Evolutionary conservation across 805 yeast genomes (phyloP).

Genomic region (Candida methanosorbosa): DNA sequence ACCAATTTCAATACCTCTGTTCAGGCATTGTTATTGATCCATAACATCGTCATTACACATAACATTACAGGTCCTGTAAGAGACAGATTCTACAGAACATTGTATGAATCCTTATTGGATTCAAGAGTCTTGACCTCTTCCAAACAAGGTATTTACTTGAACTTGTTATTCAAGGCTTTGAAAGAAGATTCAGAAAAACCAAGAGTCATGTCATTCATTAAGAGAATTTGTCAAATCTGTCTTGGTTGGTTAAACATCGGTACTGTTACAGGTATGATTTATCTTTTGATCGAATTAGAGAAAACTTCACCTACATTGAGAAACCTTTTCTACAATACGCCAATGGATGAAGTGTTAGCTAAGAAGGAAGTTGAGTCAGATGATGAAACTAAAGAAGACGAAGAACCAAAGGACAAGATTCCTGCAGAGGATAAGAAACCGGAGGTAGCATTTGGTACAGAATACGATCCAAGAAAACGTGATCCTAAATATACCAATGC

Average conservation of each 20-base stretch:
- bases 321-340: constrained; percentile 50
- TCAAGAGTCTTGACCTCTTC: constrained; percentile 78
- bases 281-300: constrained; percentile 59
- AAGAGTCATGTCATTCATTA: constrained; percentile 82
- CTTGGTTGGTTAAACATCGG: constrained; percentile 84
- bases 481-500: constrained; percentile 94
- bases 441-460: constrained; percentile 7
- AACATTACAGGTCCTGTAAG: constrained; percentile 29
- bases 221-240: constrained; percentile 81
- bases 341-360: constrained; percentile 40
- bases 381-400: constrained; percentile 22
- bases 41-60: constrained; percentile 65
- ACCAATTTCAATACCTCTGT: constrained; percentile 90
- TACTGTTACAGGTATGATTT: constrained; percentile 77
- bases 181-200: constrained; percentile 55
- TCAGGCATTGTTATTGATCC: constrained; percentile 81
- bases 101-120: constrained; percentile 85
- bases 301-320: constrained; percentile 57
- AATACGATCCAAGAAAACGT: constrained; percentile 79
- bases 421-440: constrained; percentile 6
- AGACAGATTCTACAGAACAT: constrained; percentile 75
- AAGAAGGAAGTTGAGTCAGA: constrained; percentile 33
- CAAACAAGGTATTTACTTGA: constrained; percentile 87
- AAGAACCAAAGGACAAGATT: constrained; percentile 10
- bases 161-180: constrained; percentile 75